These are phyloP conservation scores for Acacia melanoxylon DNA, from an alignment of 306 rosid species.

Conservation along the genomic window DNA sequence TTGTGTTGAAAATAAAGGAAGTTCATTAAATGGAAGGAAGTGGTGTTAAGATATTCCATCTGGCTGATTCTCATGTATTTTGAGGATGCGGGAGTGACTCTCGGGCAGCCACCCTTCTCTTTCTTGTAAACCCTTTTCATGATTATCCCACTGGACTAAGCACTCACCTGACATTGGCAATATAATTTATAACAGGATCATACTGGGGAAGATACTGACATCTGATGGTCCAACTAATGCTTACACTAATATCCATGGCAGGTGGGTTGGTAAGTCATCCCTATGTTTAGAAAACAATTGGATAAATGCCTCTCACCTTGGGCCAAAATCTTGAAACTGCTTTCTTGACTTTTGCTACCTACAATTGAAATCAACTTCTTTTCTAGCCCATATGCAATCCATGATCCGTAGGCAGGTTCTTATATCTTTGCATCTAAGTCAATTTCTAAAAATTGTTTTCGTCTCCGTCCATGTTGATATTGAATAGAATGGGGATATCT, in stretches of 20 bases:
- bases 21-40: constrained; percentile 20
- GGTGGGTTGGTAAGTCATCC: constrained; percentile 93
- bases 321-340: constrained; percentile 35
- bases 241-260: constrained; percentile 79
- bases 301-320: constrained; percentile 40
- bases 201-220: constrained; percentile 89
- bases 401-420: not conserved
- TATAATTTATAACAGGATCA: constrained; percentile 89
- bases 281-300: constrained; percentile 40
- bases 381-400: constrained; percentile 7
- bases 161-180: constrained; percentile 69
- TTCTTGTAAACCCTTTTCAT: constrained; percentile 51
- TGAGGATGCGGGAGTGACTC: constrained; percentile 39
- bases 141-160: constrained; percentile 56
- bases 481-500: constrained; percentile 14
- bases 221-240: constrained; percentile 89
- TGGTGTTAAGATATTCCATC: constrained; percentile 26
- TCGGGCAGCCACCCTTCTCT: constrained; percentile 39
- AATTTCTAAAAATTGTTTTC: not conserved
- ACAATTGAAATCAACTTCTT: constrained; percentile 9
- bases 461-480: not conserved
- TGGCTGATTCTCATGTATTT: constrained; percentile 37
- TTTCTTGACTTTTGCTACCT: constrained; percentile 20
- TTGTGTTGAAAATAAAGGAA: constrained; percentile 14
- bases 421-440: not conserved